Percentiles rank a stretch among this genome's conserved stretches.
Conservation (phyloP, 1,284 basidiomycete species). For the Afroboletus lepidellus region DNA sequence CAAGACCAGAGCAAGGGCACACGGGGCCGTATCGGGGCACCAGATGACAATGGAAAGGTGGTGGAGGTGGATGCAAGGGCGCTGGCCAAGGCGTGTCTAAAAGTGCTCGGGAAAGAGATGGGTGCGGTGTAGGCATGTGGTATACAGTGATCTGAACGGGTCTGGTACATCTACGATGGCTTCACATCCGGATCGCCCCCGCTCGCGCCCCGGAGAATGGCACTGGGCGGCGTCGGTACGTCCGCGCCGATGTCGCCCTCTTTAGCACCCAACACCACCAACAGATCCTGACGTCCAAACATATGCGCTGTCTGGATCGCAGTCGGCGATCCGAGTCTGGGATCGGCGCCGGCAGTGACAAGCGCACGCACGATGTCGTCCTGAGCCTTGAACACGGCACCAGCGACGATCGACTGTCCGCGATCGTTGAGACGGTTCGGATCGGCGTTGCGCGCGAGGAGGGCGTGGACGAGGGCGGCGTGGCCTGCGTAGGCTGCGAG, state of each 20-base stretch:
- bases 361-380: conserved; percentile 64
- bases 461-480: conserved; percentile 48
- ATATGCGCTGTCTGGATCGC: conserved; percentile 73
- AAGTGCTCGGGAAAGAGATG: conserved; percentile 72
- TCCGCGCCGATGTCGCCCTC: conserved; percentile 47
- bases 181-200: neutral
- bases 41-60: conserved; percentile 34
- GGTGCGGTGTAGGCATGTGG: conserved; percentile 38
- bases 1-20: conserved; percentile 6
- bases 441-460: conserved; percentile 62
- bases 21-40: conserved; percentile 25
- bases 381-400: conserved; percentile 76
- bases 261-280: conserved; percentile 54
- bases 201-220: neutral
- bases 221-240: conserved; percentile 28
- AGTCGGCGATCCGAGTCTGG: conserved; percentile 65
- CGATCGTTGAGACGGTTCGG: conserved; percentile 73
- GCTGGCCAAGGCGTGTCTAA: conserved; percentile 69
- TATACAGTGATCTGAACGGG: neutral
- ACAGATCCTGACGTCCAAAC: conserved; percentile 56
- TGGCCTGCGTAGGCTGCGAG: conserved; percentile 81
- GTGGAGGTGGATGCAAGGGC: conserved; percentile 64
- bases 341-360: conserved; percentile 65
- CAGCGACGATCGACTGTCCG: conserved; percentile 78
- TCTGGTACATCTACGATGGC: no score